Conservation (phyloP, 2,329 filamentous ascomycete species). For the Paecilomyces niveus region DNA sequence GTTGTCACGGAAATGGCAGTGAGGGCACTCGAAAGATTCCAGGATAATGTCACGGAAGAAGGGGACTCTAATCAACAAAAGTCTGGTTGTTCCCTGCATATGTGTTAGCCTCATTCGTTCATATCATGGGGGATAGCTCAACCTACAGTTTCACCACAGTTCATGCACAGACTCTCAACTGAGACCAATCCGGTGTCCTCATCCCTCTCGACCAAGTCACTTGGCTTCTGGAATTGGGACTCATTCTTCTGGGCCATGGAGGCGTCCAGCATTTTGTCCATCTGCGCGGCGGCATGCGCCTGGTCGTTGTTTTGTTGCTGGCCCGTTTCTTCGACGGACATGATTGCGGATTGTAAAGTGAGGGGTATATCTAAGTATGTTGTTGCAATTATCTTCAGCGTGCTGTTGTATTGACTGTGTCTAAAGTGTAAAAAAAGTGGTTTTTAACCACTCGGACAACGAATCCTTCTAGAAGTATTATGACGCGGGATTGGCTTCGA, state of each 20-base stretch:
- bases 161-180: slow-evolving; percentile 74
- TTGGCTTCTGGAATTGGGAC: slow-evolving; percentile 32
- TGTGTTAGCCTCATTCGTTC: slow-evolving; percentile 8
- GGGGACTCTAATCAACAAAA: slow-evolving; percentile 86
- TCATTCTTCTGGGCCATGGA: slow-evolving; percentile 11
- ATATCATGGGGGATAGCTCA: background rate
- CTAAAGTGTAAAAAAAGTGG: background rate
- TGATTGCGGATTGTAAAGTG: background rate
- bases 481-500: background rate
- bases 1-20: slow-evolving; percentile 85
- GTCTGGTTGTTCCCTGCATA: slow-evolving; percentile 66
- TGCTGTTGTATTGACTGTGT: background rate
- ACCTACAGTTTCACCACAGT: slow-evolving; percentile 67
- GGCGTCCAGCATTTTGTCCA: slow-evolving; percentile 7
- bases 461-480: background rate
- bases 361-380: background rate
- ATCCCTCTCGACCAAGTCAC: slow-evolving; percentile 30
- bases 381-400: background rate
- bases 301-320: slow-evolving; percentile 1
- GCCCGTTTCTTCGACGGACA: slow-evolving; percentile 6
- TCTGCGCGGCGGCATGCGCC: slow-evolving; percentile 4
- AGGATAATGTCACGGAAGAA: slow-evolving; percentile 97
- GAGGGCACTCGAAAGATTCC: slow-evolving; percentile 90
- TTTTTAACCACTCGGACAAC: background rate
- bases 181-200: slow-evolving; percentile 38